These are phyloP conservation scores for Tulasnella sp. DNA, from an alignment of 768 basidiomycete genomes.

Conservation along the genomic window DNA sequence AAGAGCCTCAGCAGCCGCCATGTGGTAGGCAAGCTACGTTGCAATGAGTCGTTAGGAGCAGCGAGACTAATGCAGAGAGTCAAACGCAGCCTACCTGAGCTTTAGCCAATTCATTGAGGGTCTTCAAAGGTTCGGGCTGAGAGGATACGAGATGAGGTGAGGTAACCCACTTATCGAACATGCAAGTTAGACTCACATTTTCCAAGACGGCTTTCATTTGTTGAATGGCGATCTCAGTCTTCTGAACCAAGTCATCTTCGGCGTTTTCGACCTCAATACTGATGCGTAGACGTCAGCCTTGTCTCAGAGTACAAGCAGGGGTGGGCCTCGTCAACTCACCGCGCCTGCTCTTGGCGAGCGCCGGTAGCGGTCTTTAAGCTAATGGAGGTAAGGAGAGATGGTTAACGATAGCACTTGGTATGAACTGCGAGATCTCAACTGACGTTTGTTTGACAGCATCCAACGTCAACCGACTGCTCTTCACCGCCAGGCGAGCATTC, in stretches of 20 bases:
- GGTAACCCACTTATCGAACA: background rate
- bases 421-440: slow-evolving; percentile 28
- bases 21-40: slow-evolving; percentile 58
- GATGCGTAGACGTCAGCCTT: background rate
- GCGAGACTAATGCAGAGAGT: background rate
- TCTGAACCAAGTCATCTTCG: slow-evolving; percentile 93
- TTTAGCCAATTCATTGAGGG: slow-evolving; percentile 84
- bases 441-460: slow-evolving; percentile 86
- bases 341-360: slow-evolving; percentile 80
- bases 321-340: slow-evolving; percentile 30
- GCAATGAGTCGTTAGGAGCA: background rate
- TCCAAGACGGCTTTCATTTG: slow-evolving; percentile 98
- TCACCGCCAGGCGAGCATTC: slow-evolving; percentile 82
- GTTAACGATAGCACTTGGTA: background rate
- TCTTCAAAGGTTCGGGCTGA: slow-evolving; percentile 93
- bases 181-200: slow-evolving; percentile 53
- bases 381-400: background rate
- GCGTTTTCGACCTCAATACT: slow-evolving; percentile 83
- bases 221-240: slow-evolving; percentile 94
- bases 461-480: slow-evolving; percentile 72
- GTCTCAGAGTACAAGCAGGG: background rate
- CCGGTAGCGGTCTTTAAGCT: slow-evolving; percentile 75
- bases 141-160: background rate
- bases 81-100: slow-evolving; percentile 52
- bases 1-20: slow-evolving; percentile 70